Conservation (phyloP, 345 rosid species). For the Passiflora organensis region DNA sequence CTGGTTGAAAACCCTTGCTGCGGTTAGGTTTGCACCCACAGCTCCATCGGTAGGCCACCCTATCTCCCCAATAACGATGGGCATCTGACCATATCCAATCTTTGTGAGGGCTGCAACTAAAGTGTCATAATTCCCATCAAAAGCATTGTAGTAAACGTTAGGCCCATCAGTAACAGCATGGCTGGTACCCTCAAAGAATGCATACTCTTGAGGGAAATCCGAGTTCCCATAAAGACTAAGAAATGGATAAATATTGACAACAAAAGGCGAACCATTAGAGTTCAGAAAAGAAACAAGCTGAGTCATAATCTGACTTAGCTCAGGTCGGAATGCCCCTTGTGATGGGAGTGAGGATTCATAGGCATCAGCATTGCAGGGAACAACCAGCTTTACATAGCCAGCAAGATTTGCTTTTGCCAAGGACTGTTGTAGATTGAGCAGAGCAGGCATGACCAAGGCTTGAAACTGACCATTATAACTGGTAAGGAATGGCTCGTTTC, state of each 20-base stretch:
- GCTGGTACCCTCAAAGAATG: conserved; percentile 77
- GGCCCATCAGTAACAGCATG: conserved; percentile 79
- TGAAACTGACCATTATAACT: conserved; percentile 67
- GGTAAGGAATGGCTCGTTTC: conserved; percentile 89
- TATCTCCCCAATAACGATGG: conserved; percentile 86
- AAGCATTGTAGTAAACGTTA: conserved; percentile 76
- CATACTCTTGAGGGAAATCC: conserved; percentile 92
- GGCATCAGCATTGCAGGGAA: conserved; percentile 97
- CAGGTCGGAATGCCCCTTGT: conserved; percentile 83
- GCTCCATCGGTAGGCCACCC: conserved; percentile 98
- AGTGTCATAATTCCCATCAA: conserved; percentile 91
- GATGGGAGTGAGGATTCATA: conserved; percentile 80
- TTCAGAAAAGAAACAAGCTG: conserved; percentile 76
- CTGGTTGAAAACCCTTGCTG: conserved; percentile 84
- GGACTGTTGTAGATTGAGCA: conserved; percentile 77
- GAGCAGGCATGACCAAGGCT: conserved; percentile 70
- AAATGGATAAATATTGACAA: conserved; percentile 94
- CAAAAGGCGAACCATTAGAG: conserved; percentile 83
- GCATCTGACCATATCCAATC: conserved; percentile 85
- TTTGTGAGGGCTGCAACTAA: conserved; percentile 79
- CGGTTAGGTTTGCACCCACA: conserved; percentile 69
- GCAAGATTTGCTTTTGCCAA: conserved; percentile 79
- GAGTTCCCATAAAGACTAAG: conserved; percentile 83
- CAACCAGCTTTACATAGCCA: conserved; percentile 70
- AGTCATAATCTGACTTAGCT: conserved; percentile 74